Evolutionary conservation across 2,329 filamentous ascomycete genomes (phyloP), one percentile per base, ranked within the genome.

Genomic region (Cryphonectria nitschkei): DNA sequence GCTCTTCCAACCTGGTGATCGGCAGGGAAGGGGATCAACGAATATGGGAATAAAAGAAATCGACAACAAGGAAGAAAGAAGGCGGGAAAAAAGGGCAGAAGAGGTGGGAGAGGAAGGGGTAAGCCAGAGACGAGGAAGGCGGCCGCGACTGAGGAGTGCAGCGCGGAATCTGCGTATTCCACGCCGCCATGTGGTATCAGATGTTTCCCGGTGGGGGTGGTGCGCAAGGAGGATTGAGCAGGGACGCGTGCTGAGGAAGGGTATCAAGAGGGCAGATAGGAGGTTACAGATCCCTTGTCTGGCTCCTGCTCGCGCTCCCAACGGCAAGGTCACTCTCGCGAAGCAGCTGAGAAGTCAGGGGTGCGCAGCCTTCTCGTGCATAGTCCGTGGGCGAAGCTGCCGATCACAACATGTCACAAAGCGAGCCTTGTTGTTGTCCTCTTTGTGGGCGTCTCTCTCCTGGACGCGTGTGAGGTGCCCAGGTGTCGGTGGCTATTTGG

Each of bases 311-410:
- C 5, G 14, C 26, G 32, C 26, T 32, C 13, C 13, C 4, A 16
- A 58, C 46, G 11, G 29, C 54, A 34, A 8, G 32, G 54, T 58
- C 54, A 34, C 32, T 58, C 54, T 58, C 54, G 54, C 54, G 54
- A 58, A 58, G 54, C 54, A 19, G 54, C 54, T 34, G 26, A 58
- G 54, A 29, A 58, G 22, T 29, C 54, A 58, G 54, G 54, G 54
- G 54, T 32, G 14, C 13, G 54, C 54, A 58, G 54, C 54, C 54
- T 58, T 32, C 26, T 19, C 29, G 19, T 58, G 54, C 54, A 32
- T 29, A 26, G 2, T 34, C 29, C 29, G 13, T 6, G 54, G 29
- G 54, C 54, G 26, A 32, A 34, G 29, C 26, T 58, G 54, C 54
- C 32, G 54, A 34, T 58, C 54, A 29, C 29, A 16, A 8, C 16